These are phyloP conservation scores for Ophiostoma novo-ulmi DNA, from an alignment of 2,329 filamentous ascomycete species.

Conservation along the genomic window DNA sequence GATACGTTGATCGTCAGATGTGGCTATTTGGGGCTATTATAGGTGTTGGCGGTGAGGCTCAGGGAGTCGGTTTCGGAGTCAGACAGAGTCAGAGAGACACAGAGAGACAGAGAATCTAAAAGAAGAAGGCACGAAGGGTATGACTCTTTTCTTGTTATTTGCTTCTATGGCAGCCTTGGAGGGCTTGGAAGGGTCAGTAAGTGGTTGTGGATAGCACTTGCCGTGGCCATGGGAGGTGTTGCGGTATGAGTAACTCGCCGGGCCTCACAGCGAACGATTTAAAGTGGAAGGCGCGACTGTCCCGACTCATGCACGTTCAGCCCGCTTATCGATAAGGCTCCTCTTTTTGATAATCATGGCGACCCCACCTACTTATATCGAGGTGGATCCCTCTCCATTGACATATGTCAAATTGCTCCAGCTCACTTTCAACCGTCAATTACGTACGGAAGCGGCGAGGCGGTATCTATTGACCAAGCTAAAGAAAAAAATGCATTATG, in stretches of 20 bases:
- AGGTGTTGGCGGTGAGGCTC: neutral
- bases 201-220: neutral
- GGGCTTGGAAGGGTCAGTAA: neutral
- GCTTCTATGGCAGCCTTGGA: neutral
- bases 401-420: neutral
- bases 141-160: neutral
- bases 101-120: neutral
- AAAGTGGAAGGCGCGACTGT: neutral
- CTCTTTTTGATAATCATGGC: neutral
- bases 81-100: neutral
- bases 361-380: neutral
- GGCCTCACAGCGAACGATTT: neutral
- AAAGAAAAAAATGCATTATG: neutral
- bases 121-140: neutral
- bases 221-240: neutral
- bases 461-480: neutral
- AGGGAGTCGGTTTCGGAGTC: neutral
- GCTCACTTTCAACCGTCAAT: neutral
- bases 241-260: slow-evolving; percentile 6
- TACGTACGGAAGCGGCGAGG: neutral
- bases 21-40: neutral
- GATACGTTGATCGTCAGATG: neutral
- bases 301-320: neutral
- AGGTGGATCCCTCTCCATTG: neutral
- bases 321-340: neutral